These are phyloP conservation scores for Chlorophyllum brunneum DNA, from an alignment of 768 basidiomycete genomes.

Conservation along the genomic window DNA sequence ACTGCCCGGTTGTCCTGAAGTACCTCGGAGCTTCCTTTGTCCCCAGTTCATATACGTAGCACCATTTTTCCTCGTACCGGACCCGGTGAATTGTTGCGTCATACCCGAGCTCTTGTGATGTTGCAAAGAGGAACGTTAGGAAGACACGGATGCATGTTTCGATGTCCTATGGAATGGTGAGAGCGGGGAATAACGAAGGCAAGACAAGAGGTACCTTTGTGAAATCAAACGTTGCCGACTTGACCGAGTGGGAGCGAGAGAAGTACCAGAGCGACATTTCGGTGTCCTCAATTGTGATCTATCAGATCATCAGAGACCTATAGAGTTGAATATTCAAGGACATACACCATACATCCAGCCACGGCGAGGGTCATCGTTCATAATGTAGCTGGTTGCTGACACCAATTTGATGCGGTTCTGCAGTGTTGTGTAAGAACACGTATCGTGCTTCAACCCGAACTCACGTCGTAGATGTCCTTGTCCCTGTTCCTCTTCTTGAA, in stretches of 20 bases:
- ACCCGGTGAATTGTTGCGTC: not conserved
- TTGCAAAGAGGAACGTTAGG: constrained; percentile 9
- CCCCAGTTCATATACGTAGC: not conserved
- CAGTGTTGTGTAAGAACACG: not conserved
- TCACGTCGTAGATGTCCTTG: not conserved
- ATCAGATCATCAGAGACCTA: not conserved
- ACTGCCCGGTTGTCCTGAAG: not conserved
- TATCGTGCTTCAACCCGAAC: not conserved
- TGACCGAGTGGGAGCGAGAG: constrained; percentile 10
- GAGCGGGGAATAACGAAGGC: not conserved
- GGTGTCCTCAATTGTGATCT: constrained; percentile 12
- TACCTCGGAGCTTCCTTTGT: not conserved
- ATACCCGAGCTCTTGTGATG: constrained; percentile 5
- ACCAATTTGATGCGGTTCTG: not conserved
- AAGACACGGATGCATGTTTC: constrained; percentile 1
- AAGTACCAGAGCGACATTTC: constrained; percentile 11
- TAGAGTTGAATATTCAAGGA: not conserved
- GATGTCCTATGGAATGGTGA: not conserved
- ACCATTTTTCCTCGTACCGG: not conserved
- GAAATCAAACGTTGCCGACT: constrained; percentile 3
- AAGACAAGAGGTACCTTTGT: not conserved
- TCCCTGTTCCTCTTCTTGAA: not conserved
- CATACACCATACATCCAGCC: constrained; percentile 3
- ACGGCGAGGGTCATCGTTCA: not conserved
- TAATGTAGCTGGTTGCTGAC: not conserved